phyloP scores from a whole-genome alignment of 2,329 filamentous ascomycete species.

The Westerdykella sp. region DNA sequence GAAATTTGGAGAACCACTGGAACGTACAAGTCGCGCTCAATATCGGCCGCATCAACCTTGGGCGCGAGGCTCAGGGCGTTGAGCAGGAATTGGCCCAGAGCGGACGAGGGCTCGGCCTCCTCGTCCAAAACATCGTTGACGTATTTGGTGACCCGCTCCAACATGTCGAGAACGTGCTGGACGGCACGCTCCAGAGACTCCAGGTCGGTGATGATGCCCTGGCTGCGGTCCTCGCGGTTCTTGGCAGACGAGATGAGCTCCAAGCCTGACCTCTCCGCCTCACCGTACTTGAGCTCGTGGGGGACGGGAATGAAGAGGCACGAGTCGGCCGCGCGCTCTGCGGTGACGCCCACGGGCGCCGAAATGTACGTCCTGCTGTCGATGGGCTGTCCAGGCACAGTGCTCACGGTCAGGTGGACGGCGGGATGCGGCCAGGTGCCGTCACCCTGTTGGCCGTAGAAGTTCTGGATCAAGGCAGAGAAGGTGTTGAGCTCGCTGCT shows the following conservation, averaged over 20 bases:
- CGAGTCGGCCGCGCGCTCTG: slow-evolving; percentile 90
- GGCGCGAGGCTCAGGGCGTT: slow-evolving; percentile 88
- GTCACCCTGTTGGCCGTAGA: slow-evolving; percentile 94
- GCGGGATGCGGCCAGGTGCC: slow-evolving; percentile 97
- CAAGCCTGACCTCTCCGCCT: slow-evolving; percentile 68
- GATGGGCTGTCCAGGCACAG: slow-evolving; percentile 79
- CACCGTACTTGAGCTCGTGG: slow-evolving; percentile 85
- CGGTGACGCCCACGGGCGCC: slow-evolving; percentile 87
- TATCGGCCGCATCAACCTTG: slow-evolving; percentile 84
- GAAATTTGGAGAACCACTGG: background rate
- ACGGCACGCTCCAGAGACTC: slow-evolving; percentile 81
- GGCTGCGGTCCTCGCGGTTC: slow-evolving; percentile 67
- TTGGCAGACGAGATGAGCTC: slow-evolving; percentile 80
- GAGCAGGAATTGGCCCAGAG: slow-evolving; percentile 90
- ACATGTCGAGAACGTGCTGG: slow-evolving; percentile 79
- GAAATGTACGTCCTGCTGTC: slow-evolving; percentile 92
- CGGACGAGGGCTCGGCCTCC: slow-evolving; percentile 80
- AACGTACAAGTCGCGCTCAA: slow-evolving; percentile 85
- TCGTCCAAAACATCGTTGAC: slow-evolving; percentile 92
- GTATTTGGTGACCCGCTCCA: slow-evolving; percentile 87
- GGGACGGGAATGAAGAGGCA: slow-evolving; percentile 97
- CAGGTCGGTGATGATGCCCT: slow-evolving; percentile 76
- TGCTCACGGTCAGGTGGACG: slow-evolving; percentile 91
- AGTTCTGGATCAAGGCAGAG: slow-evolving; percentile 98
- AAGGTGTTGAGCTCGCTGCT: slow-evolving; percentile 97